These are phyloP conservation scores for Cicer yamashitae DNA, from an alignment of 306 rosid species.

Conservation along the genomic window DNA sequence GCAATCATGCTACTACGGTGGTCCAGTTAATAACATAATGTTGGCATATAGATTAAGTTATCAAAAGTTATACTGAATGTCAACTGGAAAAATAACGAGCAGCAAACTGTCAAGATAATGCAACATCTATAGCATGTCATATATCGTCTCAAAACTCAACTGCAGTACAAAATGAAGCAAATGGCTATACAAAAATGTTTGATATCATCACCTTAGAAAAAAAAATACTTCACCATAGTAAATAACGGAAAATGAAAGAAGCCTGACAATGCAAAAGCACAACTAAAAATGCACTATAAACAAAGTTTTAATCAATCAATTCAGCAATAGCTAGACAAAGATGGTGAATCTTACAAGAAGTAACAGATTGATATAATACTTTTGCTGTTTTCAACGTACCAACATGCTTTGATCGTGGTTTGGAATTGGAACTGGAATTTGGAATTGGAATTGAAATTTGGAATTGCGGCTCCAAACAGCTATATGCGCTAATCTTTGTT, in stretches of 20 bases:
- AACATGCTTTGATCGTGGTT: too few relatives aligned
- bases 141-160: conserved; percentile 20
- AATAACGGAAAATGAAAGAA: conserved; percentile 37
- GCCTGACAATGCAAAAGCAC: conserved; percentile 51
- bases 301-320: conserved; percentile 35
- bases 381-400: conserved; percentile 25
- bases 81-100: conserved; percentile 30
- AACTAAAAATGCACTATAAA: conserved; percentile 29
- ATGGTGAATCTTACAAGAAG: conserved; percentile 35
- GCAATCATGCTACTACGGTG: conserved; percentile 40
- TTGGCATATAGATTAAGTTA: background rate
- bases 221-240: too few relatives aligned
- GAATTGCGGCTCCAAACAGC: too few relatives aligned
- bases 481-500: too few relatives aligned
- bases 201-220: conserved; percentile 32
- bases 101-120: conserved; percentile 31
- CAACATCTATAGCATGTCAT: conserved; percentile 31
- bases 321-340: conserved; percentile 38
- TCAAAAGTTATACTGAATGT: background rate
- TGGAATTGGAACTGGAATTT: too few relatives aligned
- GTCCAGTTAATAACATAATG: conserved; percentile 25
- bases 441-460: too few relatives aligned
- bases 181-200: conserved; percentile 4
- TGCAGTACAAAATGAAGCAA: conserved; percentile 18
- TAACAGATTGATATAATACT: conserved; percentile 8